These are phyloP conservation scores for Apiospora rasikravindrae DNA, from an alignment of 2,329 filamentous ascomycete genomes.

Conservation along the genomic window DNA sequence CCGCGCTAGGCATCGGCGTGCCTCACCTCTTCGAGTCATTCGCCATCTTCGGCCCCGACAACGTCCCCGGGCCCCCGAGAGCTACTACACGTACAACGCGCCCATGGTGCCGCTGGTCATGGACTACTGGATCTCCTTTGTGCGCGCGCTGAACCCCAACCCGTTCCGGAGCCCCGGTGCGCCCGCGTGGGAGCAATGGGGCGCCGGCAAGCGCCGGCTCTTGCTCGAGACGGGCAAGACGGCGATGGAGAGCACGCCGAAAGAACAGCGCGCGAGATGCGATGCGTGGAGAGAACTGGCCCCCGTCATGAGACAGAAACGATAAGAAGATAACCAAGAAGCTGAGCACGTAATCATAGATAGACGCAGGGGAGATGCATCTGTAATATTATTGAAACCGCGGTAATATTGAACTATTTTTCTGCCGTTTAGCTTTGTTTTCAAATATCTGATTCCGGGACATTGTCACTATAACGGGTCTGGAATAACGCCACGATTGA, in stretches of 20 bases:
- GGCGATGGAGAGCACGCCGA: conserved; percentile 45
- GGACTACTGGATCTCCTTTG: conserved; percentile 57
- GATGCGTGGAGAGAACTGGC: conserved; percentile 47
- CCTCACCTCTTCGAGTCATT: conserved; percentile 54
- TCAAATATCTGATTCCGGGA: neutral
- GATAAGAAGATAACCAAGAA: neutral
- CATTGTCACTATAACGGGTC: conserved; percentile 20
- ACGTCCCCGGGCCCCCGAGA: conserved; percentile 38
- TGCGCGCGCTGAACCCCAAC: conserved; percentile 52
- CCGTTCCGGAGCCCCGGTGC: conserved; percentile 37
- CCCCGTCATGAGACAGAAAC: conserved; percentile 40
- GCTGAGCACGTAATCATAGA: neutral
- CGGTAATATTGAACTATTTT: neutral
- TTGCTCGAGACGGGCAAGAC: conserved; percentile 47
- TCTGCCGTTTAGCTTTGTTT: neutral
- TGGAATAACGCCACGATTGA: conserved; percentile 41
- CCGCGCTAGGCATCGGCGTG: conserved; percentile 48
- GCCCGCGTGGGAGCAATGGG: conserved; percentile 50
- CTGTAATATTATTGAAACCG: neutral
- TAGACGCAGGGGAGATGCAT: neutral
- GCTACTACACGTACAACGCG: conserved; percentile 52
- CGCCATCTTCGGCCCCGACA: conserved; percentile 55
- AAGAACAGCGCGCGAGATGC: conserved; percentile 44
- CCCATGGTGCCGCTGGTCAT: conserved; percentile 52
- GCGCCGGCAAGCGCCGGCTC: conserved; percentile 36